phyloP scores from a whole-genome alignment of 2,329 filamentous ascomycete genomes.

The Fusarium denticulatum region DNA sequence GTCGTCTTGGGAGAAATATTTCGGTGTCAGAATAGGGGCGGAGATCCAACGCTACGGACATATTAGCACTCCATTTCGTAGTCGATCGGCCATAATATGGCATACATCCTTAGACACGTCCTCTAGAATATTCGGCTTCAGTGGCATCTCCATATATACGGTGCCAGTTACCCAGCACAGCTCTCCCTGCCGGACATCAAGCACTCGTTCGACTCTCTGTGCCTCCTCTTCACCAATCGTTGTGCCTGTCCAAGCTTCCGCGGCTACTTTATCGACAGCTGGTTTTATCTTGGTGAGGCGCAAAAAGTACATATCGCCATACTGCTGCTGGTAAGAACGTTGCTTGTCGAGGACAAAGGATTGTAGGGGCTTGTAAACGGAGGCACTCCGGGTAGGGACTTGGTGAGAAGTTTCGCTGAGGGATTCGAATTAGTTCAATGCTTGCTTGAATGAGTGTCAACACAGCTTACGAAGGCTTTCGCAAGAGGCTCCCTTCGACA shows the following conservation, averaged over 20 bases:
- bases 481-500: conserved; percentile 47
- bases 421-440: not conserved
- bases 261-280: conserved; percentile 77
- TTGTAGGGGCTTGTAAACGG: conserved; percentile 76
- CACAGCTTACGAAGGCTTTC: conserved; percentile 46
- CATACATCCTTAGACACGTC: conserved; percentile 91
- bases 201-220: conserved; percentile 82
- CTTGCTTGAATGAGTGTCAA: not conserved
- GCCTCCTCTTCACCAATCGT: conserved; percentile 81
- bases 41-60: conserved; percentile 81
- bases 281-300: conserved; percentile 89
- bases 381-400: conserved; percentile 62
- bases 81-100: not conserved
- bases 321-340: conserved; percentile 91
- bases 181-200: conserved; percentile 95
- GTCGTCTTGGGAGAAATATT: conserved; percentile 75
- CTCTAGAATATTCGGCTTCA: conserved; percentile 96
- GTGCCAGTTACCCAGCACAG: conserved; percentile 96
- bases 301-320: conserved; percentile 96
- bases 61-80: not conserved
- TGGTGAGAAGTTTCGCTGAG: conserved; percentile 49
- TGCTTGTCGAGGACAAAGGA: conserved; percentile 78
- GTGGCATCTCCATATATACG: conserved; percentile 94
- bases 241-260: conserved; percentile 79
- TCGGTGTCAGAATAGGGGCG: conserved; percentile 78